Percentiles rank a stretch among this genome's conserved stretches.
Conservation (phyloP, 768 basidiomycete genomes). For the Suillus placidus region DNA sequence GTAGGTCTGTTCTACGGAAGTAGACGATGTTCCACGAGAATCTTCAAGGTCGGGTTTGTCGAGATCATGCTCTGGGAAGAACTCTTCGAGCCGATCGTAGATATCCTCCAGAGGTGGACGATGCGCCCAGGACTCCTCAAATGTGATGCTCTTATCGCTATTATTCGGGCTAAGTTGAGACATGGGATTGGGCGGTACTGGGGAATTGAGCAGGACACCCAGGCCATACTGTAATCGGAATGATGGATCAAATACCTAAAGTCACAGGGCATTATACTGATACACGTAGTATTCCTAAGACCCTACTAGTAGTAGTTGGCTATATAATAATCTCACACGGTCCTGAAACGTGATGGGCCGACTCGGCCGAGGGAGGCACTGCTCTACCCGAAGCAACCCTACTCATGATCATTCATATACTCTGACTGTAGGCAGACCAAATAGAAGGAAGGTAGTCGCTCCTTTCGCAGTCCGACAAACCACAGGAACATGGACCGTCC, state of each 20-base stretch:
- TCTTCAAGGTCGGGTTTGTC: slow-evolving; percentile 94
- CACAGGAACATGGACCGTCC: neutral
- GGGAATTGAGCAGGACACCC: slow-evolving; percentile 20
- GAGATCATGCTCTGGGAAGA: slow-evolving; percentile 94
- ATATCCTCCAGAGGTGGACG: slow-evolving; percentile 92
- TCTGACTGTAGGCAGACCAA: neutral
- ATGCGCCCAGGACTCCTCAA: slow-evolving; percentile 82
- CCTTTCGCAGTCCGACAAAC: neutral
- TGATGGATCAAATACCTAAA: too few relatives aligned
- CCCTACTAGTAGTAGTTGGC: too few relatives aligned
- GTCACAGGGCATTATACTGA: too few relatives aligned
- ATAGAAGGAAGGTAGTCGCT: neutral
- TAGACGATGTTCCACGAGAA: slow-evolving; percentile 79
- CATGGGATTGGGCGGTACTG: slow-evolving; percentile 21
- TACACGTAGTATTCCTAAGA: too few relatives aligned
- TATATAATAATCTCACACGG: too few relatives aligned
- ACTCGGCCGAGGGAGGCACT: too few relatives aligned
- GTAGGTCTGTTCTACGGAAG: slow-evolving; percentile 54
- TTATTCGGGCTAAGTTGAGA: slow-evolving; percentile 28
- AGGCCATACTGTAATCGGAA: too few relatives aligned
- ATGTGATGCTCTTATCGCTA: slow-evolving; percentile 49
- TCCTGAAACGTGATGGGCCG: slow-evolving; percentile 55
- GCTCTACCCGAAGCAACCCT: neutral
- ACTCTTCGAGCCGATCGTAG: slow-evolving; percentile 88
- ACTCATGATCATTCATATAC: too few relatives aligned